Evolutionary conservation across 768 basidiomycete species (phyloP).

Genomic region (Termitomyces sp.): DNA sequence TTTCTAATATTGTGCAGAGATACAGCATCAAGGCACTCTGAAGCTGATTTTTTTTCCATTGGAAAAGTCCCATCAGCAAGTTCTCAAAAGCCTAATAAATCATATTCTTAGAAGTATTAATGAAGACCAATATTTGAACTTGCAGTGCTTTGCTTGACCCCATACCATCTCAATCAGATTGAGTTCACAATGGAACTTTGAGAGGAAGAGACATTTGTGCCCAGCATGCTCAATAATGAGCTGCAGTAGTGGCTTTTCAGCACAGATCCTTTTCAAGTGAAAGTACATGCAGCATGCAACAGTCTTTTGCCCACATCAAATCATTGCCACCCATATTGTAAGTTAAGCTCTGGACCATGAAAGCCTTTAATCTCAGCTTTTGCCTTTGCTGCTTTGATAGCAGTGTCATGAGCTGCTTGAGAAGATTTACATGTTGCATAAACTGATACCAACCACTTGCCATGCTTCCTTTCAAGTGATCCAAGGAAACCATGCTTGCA

Average conservation of each 20-base stretch:
- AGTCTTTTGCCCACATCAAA: too few relatives aligned
- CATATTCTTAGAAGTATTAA: too few relatives aligned
- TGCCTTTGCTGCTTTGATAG: too few relatives aligned
- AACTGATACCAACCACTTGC: too few relatives aligned
- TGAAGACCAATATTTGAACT: background rate
- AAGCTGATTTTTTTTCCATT: background rate
- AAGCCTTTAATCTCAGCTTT: too few relatives aligned
- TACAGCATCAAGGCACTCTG: background rate
- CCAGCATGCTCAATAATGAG: background rate
- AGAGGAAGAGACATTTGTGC: background rate
- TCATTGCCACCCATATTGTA: too few relatives aligned
- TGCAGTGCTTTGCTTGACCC: background rate
- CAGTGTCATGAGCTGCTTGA: too few relatives aligned
- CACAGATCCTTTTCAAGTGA: background rate
- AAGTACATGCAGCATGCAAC: background rate
- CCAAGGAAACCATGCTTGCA: too few relatives aligned
- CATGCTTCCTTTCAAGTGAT: too few relatives aligned
- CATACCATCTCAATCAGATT: background rate
- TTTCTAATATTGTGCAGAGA: background rate
- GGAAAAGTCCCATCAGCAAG: background rate
- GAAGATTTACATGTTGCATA: too few relatives aligned
- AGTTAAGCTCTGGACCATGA: too few relatives aligned
- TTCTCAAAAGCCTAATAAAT: background rate
- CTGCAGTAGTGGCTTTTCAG: background rate
- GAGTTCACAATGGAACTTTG: background rate